Percentiles rank a stretch among this genome's conserved stretches.
Conservation (phyloP, 805 yeast species). For the Clavispora santaluciae region DNA sequence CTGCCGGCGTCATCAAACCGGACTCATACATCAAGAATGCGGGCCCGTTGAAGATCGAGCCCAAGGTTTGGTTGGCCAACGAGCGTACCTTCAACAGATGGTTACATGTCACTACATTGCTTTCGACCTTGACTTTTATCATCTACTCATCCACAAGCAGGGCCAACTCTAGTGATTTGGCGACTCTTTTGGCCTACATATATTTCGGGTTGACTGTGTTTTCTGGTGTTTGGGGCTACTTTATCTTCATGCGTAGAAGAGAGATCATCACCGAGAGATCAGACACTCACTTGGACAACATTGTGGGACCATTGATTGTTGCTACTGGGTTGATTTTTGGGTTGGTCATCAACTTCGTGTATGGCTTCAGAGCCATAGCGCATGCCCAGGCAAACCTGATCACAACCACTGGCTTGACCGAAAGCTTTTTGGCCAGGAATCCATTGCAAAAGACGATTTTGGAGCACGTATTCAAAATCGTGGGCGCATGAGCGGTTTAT, state of each 20-base stretch:
- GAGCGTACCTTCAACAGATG: constrained; percentile 96
- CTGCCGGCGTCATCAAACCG: constrained; percentile 87
- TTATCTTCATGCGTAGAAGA: constrained; percentile 66
- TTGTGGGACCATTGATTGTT: constrained; percentile 81
- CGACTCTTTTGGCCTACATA: constrained; percentile 67
- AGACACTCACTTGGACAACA: constrained; percentile 83
- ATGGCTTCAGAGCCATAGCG: constrained; percentile 43
- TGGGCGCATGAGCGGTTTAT: constrained; percentile 17
- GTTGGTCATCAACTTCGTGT: constrained; percentile 64
- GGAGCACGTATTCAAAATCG: constrained; percentile 27
- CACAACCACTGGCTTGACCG: constrained; percentile 20
- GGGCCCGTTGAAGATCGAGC: constrained; percentile 91
- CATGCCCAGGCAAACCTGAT: constrained; percentile 11
- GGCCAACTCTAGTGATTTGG: constrained; percentile 60
- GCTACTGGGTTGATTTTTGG: constrained; percentile 66
- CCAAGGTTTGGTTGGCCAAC: constrained; percentile 97
- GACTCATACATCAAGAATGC: constrained; percentile 73
- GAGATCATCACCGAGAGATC: constrained; percentile 73
- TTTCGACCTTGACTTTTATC: constrained; percentile 80
- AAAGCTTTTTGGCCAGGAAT: constrained; percentile 26
- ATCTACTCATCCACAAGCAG: constrained; percentile 69
- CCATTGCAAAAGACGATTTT: constrained; percentile 33
- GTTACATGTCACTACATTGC: constrained; percentile 82
- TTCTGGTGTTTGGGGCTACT: constrained; percentile 86
- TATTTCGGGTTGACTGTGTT: constrained; percentile 80